These are phyloP conservation scores for Xylaria sp. DNA, from an alignment of 2,329 filamentous ascomycete species.

Conservation along the genomic window DNA sequence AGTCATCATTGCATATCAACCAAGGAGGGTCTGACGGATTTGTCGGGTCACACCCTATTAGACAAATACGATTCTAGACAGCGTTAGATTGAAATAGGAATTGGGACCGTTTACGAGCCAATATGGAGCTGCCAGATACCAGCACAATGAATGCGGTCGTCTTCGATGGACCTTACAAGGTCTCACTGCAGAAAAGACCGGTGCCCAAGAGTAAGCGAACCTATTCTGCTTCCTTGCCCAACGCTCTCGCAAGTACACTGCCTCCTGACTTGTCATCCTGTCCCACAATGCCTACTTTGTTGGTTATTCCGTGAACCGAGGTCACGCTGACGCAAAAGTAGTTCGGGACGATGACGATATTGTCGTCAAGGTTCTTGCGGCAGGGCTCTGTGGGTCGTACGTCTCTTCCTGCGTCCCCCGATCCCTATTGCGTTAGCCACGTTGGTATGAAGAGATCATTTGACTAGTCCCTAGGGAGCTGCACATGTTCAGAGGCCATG, in stretches of 20 bases:
- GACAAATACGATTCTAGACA: conserved; percentile 7
- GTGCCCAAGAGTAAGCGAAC: conserved; percentile 69
- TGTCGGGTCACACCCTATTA: conserved; percentile 17
- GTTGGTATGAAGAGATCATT: conserved; percentile 17
- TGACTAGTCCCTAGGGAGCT: conserved; percentile 69
- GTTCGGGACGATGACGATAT: conserved; percentile 78
- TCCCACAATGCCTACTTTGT: conserved; percentile 7
- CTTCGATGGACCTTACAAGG: conserved; percentile 80
- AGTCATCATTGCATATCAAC: conserved; percentile 21
- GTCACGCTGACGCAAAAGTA: conserved; percentile 44
- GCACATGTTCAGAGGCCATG: conserved; percentile 85
- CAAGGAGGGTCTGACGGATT: conserved; percentile 1
- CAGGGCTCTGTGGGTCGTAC: conserved; percentile 88
- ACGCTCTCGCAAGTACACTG: conserved; percentile 10
- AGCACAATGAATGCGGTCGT: conserved; percentile 88
- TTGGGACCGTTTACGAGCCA: conserved; percentile 20
- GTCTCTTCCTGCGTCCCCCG: conserved; percentile 46
- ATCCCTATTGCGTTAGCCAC: not conserved
- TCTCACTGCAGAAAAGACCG: conserved; percentile 81
- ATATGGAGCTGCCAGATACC: conserved; percentile 40
- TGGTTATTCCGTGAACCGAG: not conserved
- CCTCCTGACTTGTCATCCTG: conserved; percentile 10
- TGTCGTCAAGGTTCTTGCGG: conserved; percentile 83
- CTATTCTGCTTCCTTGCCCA: conserved; percentile 4
- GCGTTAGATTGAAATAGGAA: conserved; percentile 22